Evolutionary conservation across 352 stramenopile species (phyloP), one percentile per base, ranked within the genome.

Genomic region (Halophytophthora batemanensis): DNA sequence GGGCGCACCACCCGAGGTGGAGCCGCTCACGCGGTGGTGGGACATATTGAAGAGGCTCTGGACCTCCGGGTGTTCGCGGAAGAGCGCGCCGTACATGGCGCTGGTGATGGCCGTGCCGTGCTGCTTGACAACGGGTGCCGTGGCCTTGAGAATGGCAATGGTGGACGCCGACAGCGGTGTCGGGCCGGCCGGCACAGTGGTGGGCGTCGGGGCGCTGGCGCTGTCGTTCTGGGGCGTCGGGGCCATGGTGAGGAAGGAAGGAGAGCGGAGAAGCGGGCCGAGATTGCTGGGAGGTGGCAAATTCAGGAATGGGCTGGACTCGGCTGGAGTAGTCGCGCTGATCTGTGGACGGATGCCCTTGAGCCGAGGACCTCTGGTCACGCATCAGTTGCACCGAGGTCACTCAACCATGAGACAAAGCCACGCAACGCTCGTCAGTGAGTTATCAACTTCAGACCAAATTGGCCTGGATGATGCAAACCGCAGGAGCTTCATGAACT

Each of bases 1-100:
- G 1, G 59, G 53, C 2, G 59, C 59, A 3, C 54, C 49, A 1
- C 54, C 54, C 25, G 65, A 58, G 31, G 53, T 74, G 7, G 75
- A 53, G 14, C 66, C 69, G 45, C 60, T 63, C 15, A 82, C 66
- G 34, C 58, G 59, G 45, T 89, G 78, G 63, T 89, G 76, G 11
- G 65, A 71, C 59, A 77, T 74, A 69, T 90, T 90, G 72, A 90
- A 90, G 53, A 88, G 73, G 49, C 75, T 68, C 22, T 70, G 59
- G 44, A 87, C 70, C 51, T 85, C 69, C 0, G 79, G 76, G 54
- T 85, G 71, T 51, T 75, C 74, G 50, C 60, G 63, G 38, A 90
- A 79, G 71, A 90, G 84, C n/a, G 54, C 66, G 25, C 61, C 34
- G 61, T 90, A 90, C 71, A 90, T 87, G 54, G 61, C 80, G 47